These are phyloP conservation scores for Ascochyta rabiei DNA, from an alignment of 2,329 filamentous ascomycete genomes.

Conservation along the genomic window DNA sequence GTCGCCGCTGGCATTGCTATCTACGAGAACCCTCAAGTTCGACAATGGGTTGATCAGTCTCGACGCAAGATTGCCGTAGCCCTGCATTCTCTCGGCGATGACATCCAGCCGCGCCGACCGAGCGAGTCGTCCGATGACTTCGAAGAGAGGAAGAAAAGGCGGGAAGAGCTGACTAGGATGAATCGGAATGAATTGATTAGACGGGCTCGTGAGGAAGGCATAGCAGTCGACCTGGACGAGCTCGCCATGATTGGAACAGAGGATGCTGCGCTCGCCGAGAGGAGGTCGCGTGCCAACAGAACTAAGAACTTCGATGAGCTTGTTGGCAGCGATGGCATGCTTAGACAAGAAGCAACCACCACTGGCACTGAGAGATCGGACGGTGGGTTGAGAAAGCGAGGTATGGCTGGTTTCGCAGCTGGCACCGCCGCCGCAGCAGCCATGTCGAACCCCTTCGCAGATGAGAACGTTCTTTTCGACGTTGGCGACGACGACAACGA, in stretches of 20 bases:
- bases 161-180: constrained; percentile 41
- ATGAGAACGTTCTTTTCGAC: constrained; percentile 53
- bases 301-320: constrained; percentile 49
- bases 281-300: constrained; percentile 25
- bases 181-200: constrained; percentile 47
- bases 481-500: constrained; percentile 43
- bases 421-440: constrained; percentile 45
- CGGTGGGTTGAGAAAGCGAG: constrained; percentile 35
- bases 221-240: constrained; percentile 51
- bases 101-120: constrained; percentile 56
- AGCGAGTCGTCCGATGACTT: constrained; percentile 43
- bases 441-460: constrained; percentile 53
- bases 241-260: constrained; percentile 43
- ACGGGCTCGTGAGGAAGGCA: constrained; percentile 46
- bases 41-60: constrained; percentile 66
- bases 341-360: constrained; percentile 37
- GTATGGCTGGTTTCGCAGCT: constrained; percentile 46
- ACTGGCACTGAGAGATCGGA: constrained; percentile 30
- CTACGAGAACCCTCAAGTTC: constrained; percentile 67
- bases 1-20: constrained; percentile 68
- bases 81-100: constrained; percentile 65
- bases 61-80: constrained; percentile 66
- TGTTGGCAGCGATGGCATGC: constrained; percentile 49
- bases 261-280: constrained; percentile 30
- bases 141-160: constrained; percentile 35